These are phyloP conservation scores for Cercospora sp. DNA, from an alignment of 2,329 filamentous ascomycete genomes.

Conservation along the genomic window DNA sequence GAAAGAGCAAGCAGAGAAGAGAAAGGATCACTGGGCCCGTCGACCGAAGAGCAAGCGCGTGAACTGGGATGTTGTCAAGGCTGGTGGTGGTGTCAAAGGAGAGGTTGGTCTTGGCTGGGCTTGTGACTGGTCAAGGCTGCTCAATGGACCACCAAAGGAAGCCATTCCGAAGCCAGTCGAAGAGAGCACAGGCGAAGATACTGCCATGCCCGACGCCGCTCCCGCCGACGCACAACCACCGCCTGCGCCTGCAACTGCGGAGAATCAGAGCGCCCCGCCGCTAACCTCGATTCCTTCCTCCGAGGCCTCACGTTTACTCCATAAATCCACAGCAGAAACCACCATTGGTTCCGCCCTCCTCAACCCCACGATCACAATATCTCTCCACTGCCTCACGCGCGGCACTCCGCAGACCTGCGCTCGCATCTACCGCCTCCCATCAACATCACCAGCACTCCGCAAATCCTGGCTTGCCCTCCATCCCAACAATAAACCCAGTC, in stretches of 20 bases:
- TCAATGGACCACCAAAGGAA: conserved; percentile 38
- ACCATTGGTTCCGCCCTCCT: conserved; percentile 32
- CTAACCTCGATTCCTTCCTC: conserved; percentile 9
- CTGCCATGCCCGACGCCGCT: neutral
- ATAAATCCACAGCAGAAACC: neutral
- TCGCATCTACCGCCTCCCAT: conserved; percentile 83
- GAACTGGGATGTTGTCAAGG: conserved; percentile 71
- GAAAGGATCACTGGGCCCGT: conserved; percentile 68
- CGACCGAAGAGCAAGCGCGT: conserved; percentile 79
- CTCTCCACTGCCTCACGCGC: conserved; percentile 65
- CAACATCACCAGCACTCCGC: conserved; percentile 51
- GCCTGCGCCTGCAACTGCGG: neutral
- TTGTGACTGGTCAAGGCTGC: conserved; percentile 78
- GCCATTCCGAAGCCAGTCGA: neutral
- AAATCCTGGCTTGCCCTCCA: conserved; percentile 69
- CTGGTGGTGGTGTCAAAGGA: conserved; percentile 73
- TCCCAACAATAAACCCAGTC: conserved; percentile 32
- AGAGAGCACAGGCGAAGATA: conserved; percentile 1
- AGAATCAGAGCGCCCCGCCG: neutral
- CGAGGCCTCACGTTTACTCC: conserved; percentile 1
- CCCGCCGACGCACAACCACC: neutral
- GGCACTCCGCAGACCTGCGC: conserved; percentile 72
- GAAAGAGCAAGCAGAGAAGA: conserved; percentile 59
- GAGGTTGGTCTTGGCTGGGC: conserved; percentile 80
- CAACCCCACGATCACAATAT: conserved; percentile 58